These are phyloP conservation scores for Gnomoniopsis sp. DNA, from an alignment of 2,329 filamentous ascomycete species.

Conservation along the genomic window DNA sequence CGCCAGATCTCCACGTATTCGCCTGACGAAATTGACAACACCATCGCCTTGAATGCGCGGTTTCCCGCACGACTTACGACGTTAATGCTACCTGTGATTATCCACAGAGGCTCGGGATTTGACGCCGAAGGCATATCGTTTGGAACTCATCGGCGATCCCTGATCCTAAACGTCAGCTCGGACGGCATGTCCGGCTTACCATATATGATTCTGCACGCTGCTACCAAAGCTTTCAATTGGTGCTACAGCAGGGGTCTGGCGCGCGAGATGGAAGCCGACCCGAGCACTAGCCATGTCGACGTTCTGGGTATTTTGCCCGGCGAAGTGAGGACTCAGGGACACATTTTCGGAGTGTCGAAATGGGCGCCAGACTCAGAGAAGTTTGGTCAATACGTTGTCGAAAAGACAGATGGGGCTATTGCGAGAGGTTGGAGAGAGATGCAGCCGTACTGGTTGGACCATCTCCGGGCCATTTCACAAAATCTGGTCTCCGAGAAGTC, in stretches of 20 bases:
- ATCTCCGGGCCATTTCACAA: constrained; percentile 13
- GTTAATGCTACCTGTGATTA: constrained; percentile 25
- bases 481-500: constrained; percentile 8
- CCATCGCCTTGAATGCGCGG: constrained; percentile 30
- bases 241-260: constrained; percentile 26
- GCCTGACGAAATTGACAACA: constrained; percentile 26
- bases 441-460: constrained; percentile 26
- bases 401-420: constrained; percentile 23
- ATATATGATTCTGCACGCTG: constrained; percentile 28
- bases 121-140: constrained; percentile 1
- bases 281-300: constrained; percentile 25
- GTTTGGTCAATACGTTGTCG: constrained; percentile 20
- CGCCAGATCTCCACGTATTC: constrained; percentile 26
- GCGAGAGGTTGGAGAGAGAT: constrained; percentile 22
- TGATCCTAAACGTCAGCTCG: constrained; percentile 30
- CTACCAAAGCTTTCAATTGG: constrained; percentile 30
- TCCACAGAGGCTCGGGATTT: constrained; percentile 15
- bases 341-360: constrained; percentile 16
- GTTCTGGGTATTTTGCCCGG: constrained; percentile 27
- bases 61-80: constrained; percentile 34
- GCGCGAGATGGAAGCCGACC: constrained; percentile 25
- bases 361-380: constrained; percentile 19
- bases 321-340: constrained; percentile 26
- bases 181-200: constrained; percentile 25
- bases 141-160: constrained; percentile 19